These are phyloP conservation scores for Metrosideros polymorpha DNA, from an alignment of 441 rosid species.

Conservation along the genomic window DNA sequence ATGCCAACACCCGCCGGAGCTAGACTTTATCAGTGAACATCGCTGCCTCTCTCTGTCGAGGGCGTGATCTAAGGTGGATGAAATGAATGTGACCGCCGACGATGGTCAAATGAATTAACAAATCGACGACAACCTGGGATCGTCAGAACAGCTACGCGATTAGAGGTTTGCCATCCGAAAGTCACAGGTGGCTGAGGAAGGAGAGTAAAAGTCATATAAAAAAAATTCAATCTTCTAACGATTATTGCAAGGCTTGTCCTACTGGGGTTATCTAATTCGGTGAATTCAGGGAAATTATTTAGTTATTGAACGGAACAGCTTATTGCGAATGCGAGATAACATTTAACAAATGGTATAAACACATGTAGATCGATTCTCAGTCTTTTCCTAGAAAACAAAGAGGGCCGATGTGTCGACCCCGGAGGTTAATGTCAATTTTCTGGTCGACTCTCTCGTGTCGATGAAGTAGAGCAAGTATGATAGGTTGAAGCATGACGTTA, in stretches of 20 bases:
- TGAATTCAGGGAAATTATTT: not conserved
- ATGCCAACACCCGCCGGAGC: not conserved
- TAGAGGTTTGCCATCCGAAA: not conserved
- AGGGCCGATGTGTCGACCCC: not conserved
- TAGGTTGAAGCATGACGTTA: not conserved
- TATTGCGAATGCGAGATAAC: not conserved
- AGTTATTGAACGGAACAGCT: not conserved
- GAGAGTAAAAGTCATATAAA: not conserved
- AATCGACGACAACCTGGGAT: not conserved
- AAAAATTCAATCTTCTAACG: not conserved
- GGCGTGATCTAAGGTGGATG: not conserved
- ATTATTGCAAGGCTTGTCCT: not conserved
- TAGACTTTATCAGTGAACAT: not conserved
- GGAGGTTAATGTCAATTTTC: not conserved
- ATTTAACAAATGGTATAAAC: not conserved
- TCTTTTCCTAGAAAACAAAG: not conserved
- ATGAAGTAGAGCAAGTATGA: not conserved
- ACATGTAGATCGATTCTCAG: not conserved
- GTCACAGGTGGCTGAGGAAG: not conserved
- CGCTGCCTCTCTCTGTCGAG: not conserved
- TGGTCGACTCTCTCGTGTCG: not conserved
- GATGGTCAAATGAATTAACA: not conserved
- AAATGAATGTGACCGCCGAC: not conserved
- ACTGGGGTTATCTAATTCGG: not conserved
- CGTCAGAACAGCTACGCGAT: not conserved